A percentile compares a stretch with the other conserved stretches of the same genome.
Evolutionary conservation across 1,284 basidiomycete species (phyloP).

Genomic region (Farysia itapuensis): DNA sequence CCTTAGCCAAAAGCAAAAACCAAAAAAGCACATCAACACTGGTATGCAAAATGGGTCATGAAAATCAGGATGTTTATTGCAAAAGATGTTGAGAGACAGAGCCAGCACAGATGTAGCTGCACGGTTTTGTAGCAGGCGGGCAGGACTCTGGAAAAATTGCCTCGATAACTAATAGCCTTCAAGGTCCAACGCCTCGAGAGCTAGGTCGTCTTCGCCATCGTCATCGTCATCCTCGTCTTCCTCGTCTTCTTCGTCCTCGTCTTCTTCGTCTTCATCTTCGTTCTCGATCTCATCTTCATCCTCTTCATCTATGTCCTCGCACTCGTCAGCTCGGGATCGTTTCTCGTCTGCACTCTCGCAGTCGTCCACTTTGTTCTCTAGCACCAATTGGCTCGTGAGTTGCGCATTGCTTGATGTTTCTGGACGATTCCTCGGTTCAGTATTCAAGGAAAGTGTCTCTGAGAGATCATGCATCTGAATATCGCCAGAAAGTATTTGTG

Average conservation of each 20-base stretch:
- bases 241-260: constrained; percentile 24
- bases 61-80: too few relatives aligned
- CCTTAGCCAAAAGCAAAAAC: too few relatives aligned
- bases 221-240: constrained; percentile 90
- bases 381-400: not conserved
- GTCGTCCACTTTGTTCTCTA: not conserved
- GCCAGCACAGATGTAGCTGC: too few relatives aligned
- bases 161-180: constrained; percentile 35
- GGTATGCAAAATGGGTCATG: too few relatives aligned
- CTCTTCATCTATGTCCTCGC: not conserved
- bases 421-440: not conserved
- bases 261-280: constrained; percentile 27
- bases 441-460: not conserved
- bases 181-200: constrained; percentile 96
- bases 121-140: too few relatives aligned
- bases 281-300: constrained; percentile 12
- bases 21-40: too few relatives aligned
- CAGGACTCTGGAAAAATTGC: too few relatives aligned
- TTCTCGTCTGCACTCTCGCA: not conserved
- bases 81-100: too few relatives aligned
- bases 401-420: not conserved
- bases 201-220: constrained; percentile 95
- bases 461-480: not conserved
- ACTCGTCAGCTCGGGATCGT: not conserved
- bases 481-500: not conserved